A percentile compares a stretch with the other conserved stretches of the same genome.
Evolutionary conservation across 306 rosid species (phyloP).

Genomic region (Cicer judaicum): DNA sequence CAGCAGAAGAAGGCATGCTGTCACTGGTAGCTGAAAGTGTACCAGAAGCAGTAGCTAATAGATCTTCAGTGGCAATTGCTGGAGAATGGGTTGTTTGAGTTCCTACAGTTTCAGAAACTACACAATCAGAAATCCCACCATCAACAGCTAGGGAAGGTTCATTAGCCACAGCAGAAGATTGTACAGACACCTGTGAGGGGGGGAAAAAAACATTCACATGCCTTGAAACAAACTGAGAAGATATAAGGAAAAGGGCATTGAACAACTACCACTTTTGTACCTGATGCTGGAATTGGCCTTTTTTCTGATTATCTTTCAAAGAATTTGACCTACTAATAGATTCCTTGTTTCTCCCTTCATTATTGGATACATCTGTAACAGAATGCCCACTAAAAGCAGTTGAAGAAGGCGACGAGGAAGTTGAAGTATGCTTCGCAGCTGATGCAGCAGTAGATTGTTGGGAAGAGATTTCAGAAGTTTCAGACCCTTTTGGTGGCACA

Average conservation of each 20-base stretch:
- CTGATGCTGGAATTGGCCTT: conserved; percentile 64
- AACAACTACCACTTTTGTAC: conserved; percentile 48
- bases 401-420: conserved; percentile 44
- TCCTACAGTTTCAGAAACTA: conserved; percentile 52
- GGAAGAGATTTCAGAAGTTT: conserved; percentile 42
- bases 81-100: conserved; percentile 42
- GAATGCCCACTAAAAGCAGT: conserved; percentile 50
- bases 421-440: conserved; percentile 47
- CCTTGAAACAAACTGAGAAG: conserved; percentile 5
- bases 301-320: conserved; percentile 66
- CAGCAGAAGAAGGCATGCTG: conserved; percentile 42
- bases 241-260: conserved; percentile 6
- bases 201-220: background rate
- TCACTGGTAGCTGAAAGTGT: conserved; percentile 40
- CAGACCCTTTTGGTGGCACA: conserved; percentile 51
- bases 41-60: conserved; percentile 42
- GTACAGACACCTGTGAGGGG: conserved; percentile 59
- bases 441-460: conserved; percentile 49
- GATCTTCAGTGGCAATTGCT: conserved; percentile 40
- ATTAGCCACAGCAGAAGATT: conserved; percentile 47
- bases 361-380: conserved; percentile 44
- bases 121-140: conserved; percentile 17
- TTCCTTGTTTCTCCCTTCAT: conserved; percentile 61
- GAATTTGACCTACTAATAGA: conserved; percentile 64
- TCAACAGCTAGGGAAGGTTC: conserved; percentile 43